phyloP scores from a whole-genome alignment of 2,329 filamentous ascomycete species.

The Colletotrichum phormii region DNA sequence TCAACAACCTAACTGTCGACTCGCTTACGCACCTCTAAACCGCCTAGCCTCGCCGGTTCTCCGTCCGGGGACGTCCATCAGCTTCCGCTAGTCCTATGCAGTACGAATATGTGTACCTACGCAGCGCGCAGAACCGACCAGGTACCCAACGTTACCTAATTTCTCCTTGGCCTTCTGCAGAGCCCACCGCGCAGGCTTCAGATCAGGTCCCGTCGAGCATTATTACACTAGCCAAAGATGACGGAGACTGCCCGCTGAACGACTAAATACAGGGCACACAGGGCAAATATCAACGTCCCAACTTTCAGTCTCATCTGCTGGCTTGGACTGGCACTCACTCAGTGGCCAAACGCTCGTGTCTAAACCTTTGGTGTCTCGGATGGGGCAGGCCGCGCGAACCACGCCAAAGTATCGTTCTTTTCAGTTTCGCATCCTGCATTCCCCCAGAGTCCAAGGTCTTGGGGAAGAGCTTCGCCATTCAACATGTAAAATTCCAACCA shows the following conservation, averaged over 20 bases:
- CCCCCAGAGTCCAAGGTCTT: constrained; percentile 11
- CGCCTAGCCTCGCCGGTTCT: constrained; percentile 34
- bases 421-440: constrained; percentile 18
- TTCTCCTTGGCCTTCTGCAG: not conserved
- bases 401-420: constrained; percentile 20
- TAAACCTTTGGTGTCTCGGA: constrained; percentile 27
- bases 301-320: not conserved
- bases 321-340: not conserved
- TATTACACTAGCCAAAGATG: not conserved
- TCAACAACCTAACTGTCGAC: constrained; percentile 35
- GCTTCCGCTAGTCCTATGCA: constrained; percentile 16
- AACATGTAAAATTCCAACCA: not conserved
- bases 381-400: not conserved
- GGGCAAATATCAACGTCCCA: not conserved
- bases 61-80: constrained; percentile 32
- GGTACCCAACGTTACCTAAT: not conserved
- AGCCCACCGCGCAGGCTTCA: not conserved
- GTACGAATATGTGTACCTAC: not conserved
- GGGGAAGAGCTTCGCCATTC: not conserved
- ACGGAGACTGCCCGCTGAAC: constrained; percentile 19
- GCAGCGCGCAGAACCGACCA: not conserved
- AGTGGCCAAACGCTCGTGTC: constrained; percentile 18
- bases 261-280: not conserved
- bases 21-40: constrained; percentile 36
- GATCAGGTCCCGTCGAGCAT: constrained; percentile 9